Conservation (phyloP, 306 rosid genomes). For the Sicyos edulis region DNA sequence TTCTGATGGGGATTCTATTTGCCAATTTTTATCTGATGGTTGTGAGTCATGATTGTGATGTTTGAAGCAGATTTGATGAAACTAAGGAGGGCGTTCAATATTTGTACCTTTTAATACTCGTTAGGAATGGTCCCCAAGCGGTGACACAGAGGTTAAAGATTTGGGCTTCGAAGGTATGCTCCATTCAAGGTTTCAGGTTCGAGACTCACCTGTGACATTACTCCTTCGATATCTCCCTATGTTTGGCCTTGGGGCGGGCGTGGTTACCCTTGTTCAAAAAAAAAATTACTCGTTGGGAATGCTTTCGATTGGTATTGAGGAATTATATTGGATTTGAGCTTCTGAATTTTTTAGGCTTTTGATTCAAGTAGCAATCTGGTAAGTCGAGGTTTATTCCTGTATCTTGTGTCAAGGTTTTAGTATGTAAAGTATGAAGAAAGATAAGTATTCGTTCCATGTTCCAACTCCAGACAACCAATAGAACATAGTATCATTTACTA, state of each 20-base stretch:
- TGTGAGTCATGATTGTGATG: neutral
- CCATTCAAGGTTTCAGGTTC: too few relatives aligned
- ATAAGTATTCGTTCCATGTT: neutral
- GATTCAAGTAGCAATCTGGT: neutral
- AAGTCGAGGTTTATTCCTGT: neutral
- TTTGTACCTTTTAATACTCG: neutral
- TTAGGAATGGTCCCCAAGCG: too few relatives aligned
- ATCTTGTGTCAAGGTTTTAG: neutral
- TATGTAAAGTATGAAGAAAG: slow-evolving; percentile 8
- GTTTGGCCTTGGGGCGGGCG: too few relatives aligned
- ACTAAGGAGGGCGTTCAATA: neutral
- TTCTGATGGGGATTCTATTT: neutral
- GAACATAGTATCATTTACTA: neutral
- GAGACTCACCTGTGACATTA: too few relatives aligned
- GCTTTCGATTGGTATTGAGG: too few relatives aligned
- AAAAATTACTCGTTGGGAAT: too few relatives aligned
- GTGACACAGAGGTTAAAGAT: too few relatives aligned
- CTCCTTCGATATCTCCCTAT: too few relatives aligned
- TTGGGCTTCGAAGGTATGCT: too few relatives aligned
- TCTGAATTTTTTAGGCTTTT: neutral
- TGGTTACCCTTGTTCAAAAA: too few relatives aligned
- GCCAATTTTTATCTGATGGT: neutral
- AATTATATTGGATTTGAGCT: neutral
- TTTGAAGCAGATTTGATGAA: slow-evolving; percentile 9
- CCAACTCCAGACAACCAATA: neutral